These are phyloP conservation scores for Buxus sempervirens DNA, from an alignment of 164 flowering plant species.

Conservation along the genomic window DNA sequence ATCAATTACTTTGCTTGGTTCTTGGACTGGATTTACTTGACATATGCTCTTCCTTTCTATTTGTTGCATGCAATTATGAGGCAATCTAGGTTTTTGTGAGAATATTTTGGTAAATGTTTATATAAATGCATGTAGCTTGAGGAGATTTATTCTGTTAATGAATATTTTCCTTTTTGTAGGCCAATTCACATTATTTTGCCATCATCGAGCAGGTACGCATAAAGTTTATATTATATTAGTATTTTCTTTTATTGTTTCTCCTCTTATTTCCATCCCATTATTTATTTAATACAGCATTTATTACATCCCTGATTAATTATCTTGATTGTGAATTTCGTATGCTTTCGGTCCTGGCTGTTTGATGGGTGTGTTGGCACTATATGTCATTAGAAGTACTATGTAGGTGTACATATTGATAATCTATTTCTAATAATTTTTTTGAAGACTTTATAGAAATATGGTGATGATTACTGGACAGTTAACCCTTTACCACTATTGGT, in stretches of 20 bases:
- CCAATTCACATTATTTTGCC: slow-evolving; percentile 90
- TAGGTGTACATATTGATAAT: background rate
- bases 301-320: background rate
- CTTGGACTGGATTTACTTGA: too few species aligned
- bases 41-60: background rate
- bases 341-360: background rate
- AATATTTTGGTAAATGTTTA: background rate
- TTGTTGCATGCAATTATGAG: background rate
- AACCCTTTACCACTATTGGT: too few species aligned
- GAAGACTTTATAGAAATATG: too few species aligned
- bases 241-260: background rate
- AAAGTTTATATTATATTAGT: background rate
- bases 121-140: background rate
- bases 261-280: background rate
- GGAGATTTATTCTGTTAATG: slow-evolving; percentile 3
- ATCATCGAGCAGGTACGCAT: slow-evolving; percentile 92
- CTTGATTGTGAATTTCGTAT: background rate
- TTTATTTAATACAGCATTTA: background rate
- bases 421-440: too few species aligned
- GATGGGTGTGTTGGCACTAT: too few species aligned
- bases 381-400: background rate
- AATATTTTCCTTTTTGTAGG: slow-evolving; percentile 42
- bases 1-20: too few species aligned
- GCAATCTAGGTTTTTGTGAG: background rate
- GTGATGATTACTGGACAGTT: background rate